A percentile compares a stretch with the other conserved stretches of the same genome.
phyloP scores from a whole-genome alignment of 2,329 filamentous ascomycete species.

The Penicillium concentricum region DNA sequence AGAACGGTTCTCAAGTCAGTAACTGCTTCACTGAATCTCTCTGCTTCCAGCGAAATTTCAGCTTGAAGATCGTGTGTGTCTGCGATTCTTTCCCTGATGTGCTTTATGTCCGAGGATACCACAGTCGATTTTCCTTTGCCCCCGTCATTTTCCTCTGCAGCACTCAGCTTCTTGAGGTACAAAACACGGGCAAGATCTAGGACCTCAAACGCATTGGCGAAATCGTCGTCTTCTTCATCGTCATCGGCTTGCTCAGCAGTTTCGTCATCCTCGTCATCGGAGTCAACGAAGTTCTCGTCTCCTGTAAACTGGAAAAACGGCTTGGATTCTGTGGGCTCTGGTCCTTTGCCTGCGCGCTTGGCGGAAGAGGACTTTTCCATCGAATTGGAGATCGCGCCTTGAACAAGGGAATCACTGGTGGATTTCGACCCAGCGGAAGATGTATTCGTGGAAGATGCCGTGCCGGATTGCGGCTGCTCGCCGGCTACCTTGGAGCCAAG shows the following conservation, averaged over 20 bases:
- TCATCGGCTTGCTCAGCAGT: constrained; percentile 47
- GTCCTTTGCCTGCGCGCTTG: constrained; percentile 14
- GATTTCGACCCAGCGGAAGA: constrained; percentile 26
- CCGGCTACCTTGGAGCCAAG: constrained; percentile 75
- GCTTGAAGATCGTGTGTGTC: constrained; percentile 93
- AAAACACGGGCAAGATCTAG: constrained; percentile 63
- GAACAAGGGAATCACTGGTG: constrained; percentile 22
- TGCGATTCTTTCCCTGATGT: constrained; percentile 80
- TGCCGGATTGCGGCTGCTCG: constrained; percentile 54
- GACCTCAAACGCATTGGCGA: constrained; percentile 63
- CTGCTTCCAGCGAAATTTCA: constrained; percentile 96
- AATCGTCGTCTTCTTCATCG: constrained; percentile 64
- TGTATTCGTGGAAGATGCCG: constrained; percentile 42
- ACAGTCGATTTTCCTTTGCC: constrained; percentile 51
- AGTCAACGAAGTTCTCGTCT: constrained; percentile 88
- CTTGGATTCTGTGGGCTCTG: constrained; percentile 41
- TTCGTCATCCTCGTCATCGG: constrained; percentile 58
- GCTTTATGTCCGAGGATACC: constrained; percentile 46
- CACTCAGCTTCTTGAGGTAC: constrained; percentile 56
- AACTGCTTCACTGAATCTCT: constrained; percentile 86
- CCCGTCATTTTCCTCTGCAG: constrained; percentile 42
- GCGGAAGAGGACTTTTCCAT: constrained; percentile 14
- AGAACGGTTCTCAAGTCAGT: constrained; percentile 77
- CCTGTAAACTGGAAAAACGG: constrained; percentile 89
- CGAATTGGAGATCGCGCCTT: constrained; percentile 28